Evolutionary conservation across 1,139 yeast species (phyloP), one percentile per base, ranked within the genome.

Genomic region (Fermentozyma sake): DNA sequence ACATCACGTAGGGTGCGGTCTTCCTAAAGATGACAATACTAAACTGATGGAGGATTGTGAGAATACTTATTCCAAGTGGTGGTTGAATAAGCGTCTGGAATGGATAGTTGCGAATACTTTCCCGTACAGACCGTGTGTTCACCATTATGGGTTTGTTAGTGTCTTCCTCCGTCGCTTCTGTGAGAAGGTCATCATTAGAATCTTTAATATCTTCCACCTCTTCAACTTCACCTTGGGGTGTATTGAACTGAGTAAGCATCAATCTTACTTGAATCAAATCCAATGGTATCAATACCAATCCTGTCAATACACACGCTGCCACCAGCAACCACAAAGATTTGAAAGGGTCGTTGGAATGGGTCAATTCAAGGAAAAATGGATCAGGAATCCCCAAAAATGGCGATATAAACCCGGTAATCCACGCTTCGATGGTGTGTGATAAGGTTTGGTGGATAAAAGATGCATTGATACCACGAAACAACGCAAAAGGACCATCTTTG

Each of bases 371-470:
- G 51, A 85, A 82, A 39, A 80, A 78, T 1, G 96, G 96, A 49
- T 87, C 96, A 0, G 96, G 95, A n/a, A 86, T 75, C 10, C 85
- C 83, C 32, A 85, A 58, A 29, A 84, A 64, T 3, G 95, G 91
- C 5, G 95, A 79, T 10, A 86, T 54, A 42, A 89, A 76, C 5
- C 96, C 96, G 0, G 94, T 80, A 23, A 86, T 67, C 96, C 97
- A 89, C 1, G 96, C 87, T 47, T 85, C 94, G 27, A 87, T 62
- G 1, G 95, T 83, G 32, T 79, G 76, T 1, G 82, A 74, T 23
- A 87, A 62, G 0, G 95, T 82, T 33, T 74, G 81, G 48, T 82
- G 72, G 18, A 91, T 66, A 48, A 87, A 89, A 1, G 95, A 70
- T 1, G 96, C 85, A 51, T 91, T 87, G 23, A 85, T 69, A 4